Conservation (phyloP, 768 basidiomycete species). For the Naematelia encephala region DNA sequence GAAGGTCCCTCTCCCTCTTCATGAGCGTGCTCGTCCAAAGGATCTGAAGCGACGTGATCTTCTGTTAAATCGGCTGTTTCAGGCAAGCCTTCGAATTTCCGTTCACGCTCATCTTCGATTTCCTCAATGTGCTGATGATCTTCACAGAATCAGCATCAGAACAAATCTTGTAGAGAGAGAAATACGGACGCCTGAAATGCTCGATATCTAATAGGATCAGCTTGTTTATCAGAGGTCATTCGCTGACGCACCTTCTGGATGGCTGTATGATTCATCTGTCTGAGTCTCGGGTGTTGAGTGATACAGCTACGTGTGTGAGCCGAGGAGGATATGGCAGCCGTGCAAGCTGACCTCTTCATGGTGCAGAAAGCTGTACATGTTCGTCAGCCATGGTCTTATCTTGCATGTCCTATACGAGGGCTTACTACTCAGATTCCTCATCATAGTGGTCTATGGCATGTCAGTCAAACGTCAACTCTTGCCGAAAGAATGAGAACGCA, state of each 20-base stretch:
- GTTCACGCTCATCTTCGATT: constrained; percentile 77
- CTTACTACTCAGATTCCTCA: constrained; percentile 52
- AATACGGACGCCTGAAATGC: constrained; percentile 65
- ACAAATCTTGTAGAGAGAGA: background rate
- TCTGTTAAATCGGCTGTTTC: constrained; percentile 59
- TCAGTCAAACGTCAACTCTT: constrained; percentile 12
- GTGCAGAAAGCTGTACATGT: constrained; percentile 56
- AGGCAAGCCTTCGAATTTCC: constrained; percentile 74
- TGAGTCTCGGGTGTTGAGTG: constrained; percentile 97
- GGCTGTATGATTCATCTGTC: constrained; percentile 88
- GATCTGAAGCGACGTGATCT: constrained; percentile 53
- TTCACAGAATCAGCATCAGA: constrained; percentile 4
- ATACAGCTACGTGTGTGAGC: constrained; percentile 59
- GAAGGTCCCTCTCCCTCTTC: constrained; percentile 34
- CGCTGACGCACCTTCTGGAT: constrained; percentile 68
- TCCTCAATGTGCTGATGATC: constrained; percentile 80
- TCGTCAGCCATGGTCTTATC: too few relatives aligned
- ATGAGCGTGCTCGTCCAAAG: constrained; percentile 46
- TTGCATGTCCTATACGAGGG: background rate
- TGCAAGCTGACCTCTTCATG: constrained; percentile 71
- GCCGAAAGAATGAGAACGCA: constrained; percentile 19
- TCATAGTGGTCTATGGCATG: constrained; percentile 43
- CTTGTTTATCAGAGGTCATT: background rate
- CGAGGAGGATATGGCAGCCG: background rate
- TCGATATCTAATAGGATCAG: constrained; percentile 55